Evolutionary conservation across 2,329 filamentous ascomycete genomes (phyloP), one percentile per base, ranked within the genome.

Genomic region (Gaeumannomyces tritici): DNA sequence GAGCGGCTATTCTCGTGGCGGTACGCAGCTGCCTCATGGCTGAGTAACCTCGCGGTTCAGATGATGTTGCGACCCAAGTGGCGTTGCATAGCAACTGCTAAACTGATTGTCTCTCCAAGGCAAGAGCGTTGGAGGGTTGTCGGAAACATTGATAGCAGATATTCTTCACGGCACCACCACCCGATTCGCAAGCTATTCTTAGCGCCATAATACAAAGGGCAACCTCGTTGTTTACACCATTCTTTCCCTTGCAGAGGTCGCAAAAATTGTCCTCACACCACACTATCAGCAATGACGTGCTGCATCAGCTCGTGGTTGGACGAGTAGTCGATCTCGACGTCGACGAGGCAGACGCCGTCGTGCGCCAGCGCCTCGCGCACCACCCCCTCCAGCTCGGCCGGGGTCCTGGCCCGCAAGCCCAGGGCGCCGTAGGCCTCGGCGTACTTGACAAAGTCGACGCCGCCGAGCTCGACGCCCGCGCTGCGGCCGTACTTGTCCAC

Each of bases 401-500:
- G 71, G 61, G 72, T 70, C 7, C 66, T 70, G 54, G 79, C 74
- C n/a, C 75, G 66, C 66, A 79, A 73, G 0, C 78, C 78, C 67
- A 73, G 76, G 1, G 76, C 78, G 4, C 77, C 78, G 64, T 80
- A 80, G 4, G 73, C 73, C 66, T 79, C 77, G 1, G 77, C 78
- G 61, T 76, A 42, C 65, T 74, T 76, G 62, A 76, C 77, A 65
- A 80, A 80, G 62, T 80, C 78, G 2, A 80, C 75, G 1, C 78
- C 78, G 0, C 78, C 68, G 2, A 80, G 69, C 51, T 74, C 73
- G 62, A 80, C 75, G 21, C 78, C 78, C 9, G 71, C 71, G 31
- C 71, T 74, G 29, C 78, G 72, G 3, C 77, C 77, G 66, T 80
- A 80, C 69, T 80, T 80, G 69, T 77, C 74, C 63, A 78, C 76